A percentile compares a stretch with the other conserved stretches of the same genome.
These are phyloP conservation scores for Circinella minor DNA, from an alignment of 371 early-diverging fungal genomes.

Conservation along the genomic window DNA sequence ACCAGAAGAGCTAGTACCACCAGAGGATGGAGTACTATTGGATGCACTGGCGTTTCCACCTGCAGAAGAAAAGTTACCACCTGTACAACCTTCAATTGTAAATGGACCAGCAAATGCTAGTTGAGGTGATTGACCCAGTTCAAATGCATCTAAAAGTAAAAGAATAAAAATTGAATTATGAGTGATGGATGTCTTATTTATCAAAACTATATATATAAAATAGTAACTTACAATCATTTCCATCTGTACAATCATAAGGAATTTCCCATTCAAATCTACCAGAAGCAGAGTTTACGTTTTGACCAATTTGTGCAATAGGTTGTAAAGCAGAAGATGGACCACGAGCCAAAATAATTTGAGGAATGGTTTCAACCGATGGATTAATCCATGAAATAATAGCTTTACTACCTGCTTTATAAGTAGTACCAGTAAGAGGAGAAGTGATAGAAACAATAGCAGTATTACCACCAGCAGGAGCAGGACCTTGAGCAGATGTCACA, in stretches of 20 bases:
- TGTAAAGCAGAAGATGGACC: slow-evolving; percentile 33
- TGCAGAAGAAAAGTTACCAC: slow-evolving; percentile 24
- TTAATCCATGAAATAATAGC: slow-evolving; percentile 35
- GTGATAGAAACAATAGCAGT: slow-evolving; percentile 28
- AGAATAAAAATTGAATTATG: not conserved
- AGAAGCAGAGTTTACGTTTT: slow-evolving; percentile 25
- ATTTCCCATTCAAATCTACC: slow-evolving; percentile 28
- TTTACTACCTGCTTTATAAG: slow-evolving; percentile 28
- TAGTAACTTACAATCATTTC: slow-evolving; percentile 30
- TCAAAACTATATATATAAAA: too few species aligned
- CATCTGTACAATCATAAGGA: slow-evolving; percentile 28
- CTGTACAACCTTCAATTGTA: slow-evolving; percentile 44
- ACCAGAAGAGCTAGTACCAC: slow-evolving; percentile 14
- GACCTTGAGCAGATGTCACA: slow-evolving; percentile 26
- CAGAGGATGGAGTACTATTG: not conserved
- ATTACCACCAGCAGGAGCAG: slow-evolving; percentile 7
- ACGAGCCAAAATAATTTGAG: slow-evolving; percentile 25
- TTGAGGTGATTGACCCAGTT: slow-evolving; percentile 51
- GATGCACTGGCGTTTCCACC: not conserved
- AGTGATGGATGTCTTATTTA: not conserved
- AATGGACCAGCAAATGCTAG: slow-evolving; percentile 57
- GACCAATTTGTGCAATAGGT: slow-evolving; percentile 27
- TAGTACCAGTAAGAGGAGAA: slow-evolving; percentile 26
- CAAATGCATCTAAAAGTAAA: slow-evolving; percentile 46
- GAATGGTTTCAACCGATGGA: slow-evolving; percentile 22